Percentiles rank a stretch among this genome's conserved stretches.
Evolutionary conservation across 139 green algal species (phyloP).

Genomic region (Chlorella sorokiniana): DNA sequence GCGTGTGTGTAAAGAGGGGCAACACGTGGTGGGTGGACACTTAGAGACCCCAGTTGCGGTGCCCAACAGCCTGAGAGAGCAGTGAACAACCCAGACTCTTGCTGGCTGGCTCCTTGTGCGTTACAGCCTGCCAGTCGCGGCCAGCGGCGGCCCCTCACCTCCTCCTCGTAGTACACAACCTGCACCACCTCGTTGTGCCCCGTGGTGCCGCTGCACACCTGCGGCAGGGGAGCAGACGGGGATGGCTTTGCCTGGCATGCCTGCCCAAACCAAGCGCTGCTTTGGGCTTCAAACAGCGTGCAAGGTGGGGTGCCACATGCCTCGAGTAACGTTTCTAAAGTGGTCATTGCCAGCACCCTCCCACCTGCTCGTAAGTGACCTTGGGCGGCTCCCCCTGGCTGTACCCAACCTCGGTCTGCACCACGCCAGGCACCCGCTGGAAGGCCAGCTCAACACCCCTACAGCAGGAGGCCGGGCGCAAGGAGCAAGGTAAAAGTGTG

Average conservation of each 20-base stretch:
- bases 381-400: slow-evolving; percentile 47
- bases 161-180: slow-evolving; percentile 70
- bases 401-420: slow-evolving; percentile 76
- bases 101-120: too few species aligned
- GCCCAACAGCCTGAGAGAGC: too few species aligned
- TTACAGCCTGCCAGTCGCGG: not conserved
- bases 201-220: slow-evolving; percentile 69
- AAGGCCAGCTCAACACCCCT: slow-evolving; percentile 60
- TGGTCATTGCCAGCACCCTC: not conserved
- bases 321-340: not conserved
- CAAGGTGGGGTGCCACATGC: too few species aligned
- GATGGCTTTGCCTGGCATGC: too few species aligned
- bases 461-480: not conserved
- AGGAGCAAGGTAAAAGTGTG: not conserved
- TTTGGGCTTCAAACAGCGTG: too few species aligned
- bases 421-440: slow-evolving; percentile 72
- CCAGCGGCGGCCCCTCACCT: not conserved
- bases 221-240: not conserved
- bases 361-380: slow-evolving; percentile 50
- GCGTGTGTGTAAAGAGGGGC: not conserved
- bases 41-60: too few species aligned
- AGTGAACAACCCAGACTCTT: too few species aligned
- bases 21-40: not conserved
- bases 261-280: too few species aligned
- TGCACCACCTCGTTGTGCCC: slow-evolving; percentile 85